A percentile compares a stretch with the other conserved stretches of the same genome.
phyloP scores from a whole-genome alignment of 2,329 filamentous ascomycete genomes.

The Botrytis pseudocinerea region DNA sequence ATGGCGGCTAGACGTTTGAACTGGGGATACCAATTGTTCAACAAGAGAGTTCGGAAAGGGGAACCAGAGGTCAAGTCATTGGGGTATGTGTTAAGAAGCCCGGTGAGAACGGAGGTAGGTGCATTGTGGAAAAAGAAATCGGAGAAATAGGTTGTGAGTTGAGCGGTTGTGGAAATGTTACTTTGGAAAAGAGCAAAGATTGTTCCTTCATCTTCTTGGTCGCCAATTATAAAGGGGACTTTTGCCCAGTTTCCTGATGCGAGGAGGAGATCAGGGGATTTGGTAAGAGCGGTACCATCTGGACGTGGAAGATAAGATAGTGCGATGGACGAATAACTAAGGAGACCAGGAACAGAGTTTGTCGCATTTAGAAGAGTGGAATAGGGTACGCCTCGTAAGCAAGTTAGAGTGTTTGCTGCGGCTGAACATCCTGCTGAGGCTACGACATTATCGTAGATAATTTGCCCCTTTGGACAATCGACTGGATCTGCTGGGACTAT shows the following conservation, averaged over 20 bases:
- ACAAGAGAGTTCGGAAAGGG: slow-evolving; percentile 66
- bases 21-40: slow-evolving; percentile 74
- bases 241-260: slow-evolving; percentile 54
- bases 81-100: slow-evolving; percentile 64
- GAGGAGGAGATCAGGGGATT: slow-evolving; percentile 62
- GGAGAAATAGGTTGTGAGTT: slow-evolving; percentile 62
- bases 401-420: slow-evolving; percentile 59
- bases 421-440: slow-evolving; percentile 60
- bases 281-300: slow-evolving; percentile 62
- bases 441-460: slow-evolving; percentile 63
- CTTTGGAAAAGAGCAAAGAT: slow-evolving; percentile 69
- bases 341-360: slow-evolving; percentile 68
- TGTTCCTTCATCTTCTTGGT: slow-evolving; percentile 81
- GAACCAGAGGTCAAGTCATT: slow-evolving; percentile 54
- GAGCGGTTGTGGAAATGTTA: slow-evolving; percentile 63
- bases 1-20: slow-evolving; percentile 77
- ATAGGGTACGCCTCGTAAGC: slow-evolving; percentile 63
- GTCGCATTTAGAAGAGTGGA: slow-evolving; percentile 62
- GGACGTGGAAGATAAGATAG: slow-evolving; percentile 75
- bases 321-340: slow-evolving; percentile 67
- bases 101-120: slow-evolving; percentile 50
- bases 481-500: slow-evolving; percentile 62
- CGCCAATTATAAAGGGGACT: slow-evolving; percentile 66
- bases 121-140: slow-evolving; percentile 61
- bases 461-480: slow-evolving; percentile 65